Evolutionary conservation across 2,329 filamentous ascomycete genomes (phyloP), one percentile per base, ranked within the genome.

Genomic region (Metarhizium sp.): DNA sequence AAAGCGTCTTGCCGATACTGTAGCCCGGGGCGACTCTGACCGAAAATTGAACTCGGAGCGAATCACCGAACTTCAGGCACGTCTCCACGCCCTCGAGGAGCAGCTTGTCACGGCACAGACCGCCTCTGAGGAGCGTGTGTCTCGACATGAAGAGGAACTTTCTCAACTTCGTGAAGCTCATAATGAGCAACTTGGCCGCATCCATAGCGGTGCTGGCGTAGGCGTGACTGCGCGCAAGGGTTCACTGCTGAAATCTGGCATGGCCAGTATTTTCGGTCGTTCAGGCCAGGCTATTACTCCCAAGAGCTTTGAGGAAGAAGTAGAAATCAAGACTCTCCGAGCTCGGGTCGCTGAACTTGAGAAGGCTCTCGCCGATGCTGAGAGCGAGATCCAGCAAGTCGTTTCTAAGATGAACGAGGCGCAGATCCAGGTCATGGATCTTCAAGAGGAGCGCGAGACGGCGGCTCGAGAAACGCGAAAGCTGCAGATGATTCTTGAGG

Each of bases 131-230:
- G 91, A 92, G 51, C 85, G 86, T 43, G 83, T 97, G 56, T 75
- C 82, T 47, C 85, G 84, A 51, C 91, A 96, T 66, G 94, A 97
- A 69, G 90, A 94, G 42, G 91, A 96, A 70, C 80, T 96, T 42
- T 75, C 81, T 18, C 76, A 80, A 25, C 74, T 97, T 54, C 86
- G 87, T 61, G 90, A 95, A 55, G 87, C 83, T 57, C 85, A 94
- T 65, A 90, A 82, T 66, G 77, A 78, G 18, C 88, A 94, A 64
- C 80, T 97, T 36, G 84, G 85, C 61, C 87, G 92, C 14, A 81
- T 90, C 64, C 85, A 85, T 68, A 73, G 79, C 67, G 65, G 63
- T 51, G 57, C 59, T 47, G 60, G 67, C 56, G 25, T 68, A 13
- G 66, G 67, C 57, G 67, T 69, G 29, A 62, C 59, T 1, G 60